Conservation (phyloP, 805 yeast species). For the Candida patagonica region DNA sequence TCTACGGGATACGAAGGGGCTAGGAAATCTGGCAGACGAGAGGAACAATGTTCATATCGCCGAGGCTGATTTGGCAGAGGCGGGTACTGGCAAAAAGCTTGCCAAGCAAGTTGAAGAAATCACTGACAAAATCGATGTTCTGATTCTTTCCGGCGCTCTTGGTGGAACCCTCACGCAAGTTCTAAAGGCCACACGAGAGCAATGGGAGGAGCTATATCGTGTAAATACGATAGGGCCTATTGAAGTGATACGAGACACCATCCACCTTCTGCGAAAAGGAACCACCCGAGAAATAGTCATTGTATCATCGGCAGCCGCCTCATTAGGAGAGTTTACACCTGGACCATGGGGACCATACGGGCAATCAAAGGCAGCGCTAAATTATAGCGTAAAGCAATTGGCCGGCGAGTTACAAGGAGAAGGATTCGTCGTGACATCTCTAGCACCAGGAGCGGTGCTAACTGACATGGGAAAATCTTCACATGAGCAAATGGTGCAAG, state of each 20-base stretch:
- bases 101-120: slow-evolving; percentile 12
- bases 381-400: slow-evolving; percentile 24
- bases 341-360: no score
- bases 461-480: slow-evolving; percentile 20
- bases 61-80: slow-evolving; percentile 18
- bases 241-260: slow-evolving; percentile 15
- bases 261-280: slow-evolving; percentile 19
- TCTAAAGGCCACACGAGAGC: not conserved
- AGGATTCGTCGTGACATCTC: slow-evolving; percentile 25
- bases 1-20: slow-evolving; percentile 10
- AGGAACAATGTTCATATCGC: slow-evolving; percentile 20
- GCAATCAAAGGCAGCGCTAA: slow-evolving; percentile 31
- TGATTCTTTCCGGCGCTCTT: not conserved
- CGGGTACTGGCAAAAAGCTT: slow-evolving; percentile 15
- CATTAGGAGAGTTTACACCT: slow-evolving; percentile 17
- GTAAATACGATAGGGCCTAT: slow-evolving; percentile 24
- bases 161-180: not conserved
- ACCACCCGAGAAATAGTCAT: slow-evolving; percentile 22
- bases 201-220: slow-evolving; percentile 12
- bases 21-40: slow-evolving; percentile 7
- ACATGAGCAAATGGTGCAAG: not conserved
- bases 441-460: slow-evolving; percentile 34
- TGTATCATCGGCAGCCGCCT: slow-evolving; percentile 24
- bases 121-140: slow-evolving; percentile 6
- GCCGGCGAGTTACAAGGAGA: slow-evolving; percentile 23